A percentile compares a stretch with the other conserved stretches of the same genome.
Conservation (phyloP, 306 rosid species). For the Trifolium repens region DNA sequence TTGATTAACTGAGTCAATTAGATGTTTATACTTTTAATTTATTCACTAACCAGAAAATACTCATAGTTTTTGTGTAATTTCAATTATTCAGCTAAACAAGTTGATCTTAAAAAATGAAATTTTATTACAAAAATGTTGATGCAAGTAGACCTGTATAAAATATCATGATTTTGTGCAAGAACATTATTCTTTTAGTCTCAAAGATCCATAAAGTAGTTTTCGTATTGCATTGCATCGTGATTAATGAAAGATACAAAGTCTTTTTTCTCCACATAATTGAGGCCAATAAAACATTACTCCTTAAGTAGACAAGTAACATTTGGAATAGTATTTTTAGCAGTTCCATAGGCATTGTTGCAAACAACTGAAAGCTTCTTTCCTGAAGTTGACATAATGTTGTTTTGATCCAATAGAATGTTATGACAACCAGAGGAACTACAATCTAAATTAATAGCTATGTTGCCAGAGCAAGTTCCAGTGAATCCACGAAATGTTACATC, state of each 20-base stretch:
- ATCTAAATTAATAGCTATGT: constrained; percentile 24
- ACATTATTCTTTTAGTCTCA: too few species aligned
- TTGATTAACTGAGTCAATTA: too few species aligned
- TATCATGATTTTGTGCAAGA: too few species aligned
- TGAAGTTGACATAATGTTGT: background rate
- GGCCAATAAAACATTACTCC: background rate
- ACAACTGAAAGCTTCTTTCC: background rate
- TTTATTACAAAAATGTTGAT: too few species aligned
- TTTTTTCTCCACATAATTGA: background rate
- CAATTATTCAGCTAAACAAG: too few species aligned
- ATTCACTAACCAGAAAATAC: too few species aligned
- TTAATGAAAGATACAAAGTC: too few species aligned
- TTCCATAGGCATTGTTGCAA: constrained; percentile 40
- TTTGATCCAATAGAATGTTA: constrained; percentile 18
- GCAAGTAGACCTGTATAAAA: too few species aligned
- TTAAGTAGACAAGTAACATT: constrained; percentile 18
- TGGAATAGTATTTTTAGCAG: background rate
- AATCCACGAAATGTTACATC: background rate
- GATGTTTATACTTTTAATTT: too few species aligned
- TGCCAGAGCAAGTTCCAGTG: constrained; percentile 37
- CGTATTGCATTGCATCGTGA: background rate
- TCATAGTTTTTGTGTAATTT: too few species aligned
- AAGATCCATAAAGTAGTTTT: too few species aligned
- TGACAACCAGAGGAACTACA: constrained; percentile 37
- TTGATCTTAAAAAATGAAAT: background rate